Conservation (phyloP, 805 yeast genomes). For the Cyberlindnera lachancei region DNA sequence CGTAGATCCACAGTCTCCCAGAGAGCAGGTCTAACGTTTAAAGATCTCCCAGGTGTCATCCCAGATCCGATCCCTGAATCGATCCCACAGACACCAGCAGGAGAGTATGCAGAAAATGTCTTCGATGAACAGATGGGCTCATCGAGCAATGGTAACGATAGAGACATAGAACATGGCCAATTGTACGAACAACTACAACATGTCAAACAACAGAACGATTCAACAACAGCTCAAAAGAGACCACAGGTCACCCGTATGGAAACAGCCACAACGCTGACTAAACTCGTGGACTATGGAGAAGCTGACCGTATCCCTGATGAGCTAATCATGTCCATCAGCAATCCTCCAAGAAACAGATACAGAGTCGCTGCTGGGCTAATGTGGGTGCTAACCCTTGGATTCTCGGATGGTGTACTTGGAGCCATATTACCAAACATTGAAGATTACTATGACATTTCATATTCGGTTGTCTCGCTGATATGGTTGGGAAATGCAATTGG, state of each 20-base stretch:
- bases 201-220: too few species aligned
- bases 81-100: conserved; percentile 35
- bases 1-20: conserved; percentile 10
- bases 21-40: conserved; percentile 8
- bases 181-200: too few species aligned
- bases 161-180: too few species aligned
- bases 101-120: conserved; percentile 20
- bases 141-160: too few species aligned
- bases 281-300: conserved; percentile 6
- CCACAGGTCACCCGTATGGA: conserved; percentile 7
- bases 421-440: conserved; percentile 53
- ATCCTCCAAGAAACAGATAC: conserved; percentile 37
- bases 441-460: conserved; percentile 36
- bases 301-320: conserved; percentile 3
- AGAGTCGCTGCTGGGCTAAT: conserved; percentile 33
- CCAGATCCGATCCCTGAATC: conserved; percentile 35
- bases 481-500: conserved; percentile 58
- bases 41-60: conserved; percentile 13
- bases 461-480: conserved; percentile 47
- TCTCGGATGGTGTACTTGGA: conserved; percentile 53
- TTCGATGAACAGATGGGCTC: too few species aligned
- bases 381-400: conserved; percentile 37
- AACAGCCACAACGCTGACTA: conserved; percentile 8
- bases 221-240: conserved; percentile 2
- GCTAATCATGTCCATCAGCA: conserved; percentile 28